Base-by-base conservation (phyloP, 768 basidiomycete genomes). In the Rhizopogon rudus region DNA sequence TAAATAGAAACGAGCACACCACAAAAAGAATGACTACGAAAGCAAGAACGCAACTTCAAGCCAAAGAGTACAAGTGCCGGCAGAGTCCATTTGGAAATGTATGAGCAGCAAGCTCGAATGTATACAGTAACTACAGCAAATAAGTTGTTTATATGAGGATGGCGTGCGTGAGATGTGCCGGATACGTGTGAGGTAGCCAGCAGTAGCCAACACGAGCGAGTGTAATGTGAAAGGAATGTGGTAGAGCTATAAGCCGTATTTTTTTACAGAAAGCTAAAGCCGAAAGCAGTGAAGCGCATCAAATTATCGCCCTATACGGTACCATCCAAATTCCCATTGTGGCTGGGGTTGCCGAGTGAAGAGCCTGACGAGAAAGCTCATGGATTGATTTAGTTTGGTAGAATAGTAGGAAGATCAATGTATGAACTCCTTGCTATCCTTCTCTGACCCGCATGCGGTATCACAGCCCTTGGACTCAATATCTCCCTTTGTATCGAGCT, bases 401-500 rank as follows among this genome's bases (percentile, higher is more conserved):
- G 33, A 14, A 16, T 3, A 16, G 20, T 1, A 10, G 31, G 31
- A 33, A 13, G 12, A 16, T 22, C 9, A 49, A 14, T 1, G 33
- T 35, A 49, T 13, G 42, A 63, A 20, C 6, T 42, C 49, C 10
- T 52, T 49, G 37, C 59, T 58, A 13, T 55, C 54, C 12, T 51
- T 55, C 1, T 62, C 60, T 46, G 44, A 55, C 2, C 61, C 61
- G 16, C 57, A 63, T 7, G 48, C 50, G 14, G 45, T 41, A 7
- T 57, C 4, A 51, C 62, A 9, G 3, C 51, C 57, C 20, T 33
- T n/a, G 31, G 57, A 42, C 17, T 69, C 67, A 5, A 69, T 53
- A 22, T 68, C 68, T 13, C 41, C 57, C 22, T 55, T 57, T n/a
- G 59, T 61, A 37, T 61, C 60, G 35, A 59, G 52, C 25, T 58